Evolutionary conservation across 495 filamentous ascomycete species (phyloP).

Genomic region (Chaetomium cochliodes): DNA sequence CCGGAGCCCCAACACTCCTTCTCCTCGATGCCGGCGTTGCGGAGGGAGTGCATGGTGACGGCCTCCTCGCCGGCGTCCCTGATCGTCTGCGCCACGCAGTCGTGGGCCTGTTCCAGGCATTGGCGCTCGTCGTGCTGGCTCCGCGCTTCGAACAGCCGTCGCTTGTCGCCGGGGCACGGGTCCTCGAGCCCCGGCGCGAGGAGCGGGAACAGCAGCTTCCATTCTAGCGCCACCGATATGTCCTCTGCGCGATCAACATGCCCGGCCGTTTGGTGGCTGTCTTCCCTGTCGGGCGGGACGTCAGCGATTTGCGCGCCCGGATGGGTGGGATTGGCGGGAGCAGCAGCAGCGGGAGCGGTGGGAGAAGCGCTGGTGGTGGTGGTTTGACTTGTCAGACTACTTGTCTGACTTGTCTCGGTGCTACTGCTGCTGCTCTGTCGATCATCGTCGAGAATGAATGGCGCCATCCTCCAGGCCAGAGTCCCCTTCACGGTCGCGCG

Average conservation of each 20-base stretch:
- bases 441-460: constrained; percentile 14
- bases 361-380: no score
- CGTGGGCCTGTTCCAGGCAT: constrained; percentile 18
- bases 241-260: constrained; percentile 14
- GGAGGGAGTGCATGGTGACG: constrained; percentile 23
- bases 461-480: constrained; percentile 10
- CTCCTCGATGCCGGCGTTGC: constrained; percentile 18
- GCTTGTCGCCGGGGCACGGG: constrained; percentile 7
- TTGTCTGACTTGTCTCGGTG: background rate
- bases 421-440: background rate
- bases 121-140: background rate
- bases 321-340: background rate
- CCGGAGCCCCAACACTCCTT: constrained; percentile 30
- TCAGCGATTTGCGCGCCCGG: background rate
- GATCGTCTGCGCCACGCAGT: constrained; percentile 28
- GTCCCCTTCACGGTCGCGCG: background rate
- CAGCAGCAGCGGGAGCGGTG: background rate
- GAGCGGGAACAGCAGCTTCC: constrained; percentile 26
- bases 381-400: background rate
- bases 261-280: background rate
- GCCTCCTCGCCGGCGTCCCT: constrained; percentile 23
- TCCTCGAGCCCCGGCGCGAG: background rate
- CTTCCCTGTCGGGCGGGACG: no score
- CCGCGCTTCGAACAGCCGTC: background rate
- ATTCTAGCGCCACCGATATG: constrained; percentile 20